phyloP scores from a whole-genome alignment of 1,284 basidiomycete species.

The Apiotrichum domesticum region DNA sequence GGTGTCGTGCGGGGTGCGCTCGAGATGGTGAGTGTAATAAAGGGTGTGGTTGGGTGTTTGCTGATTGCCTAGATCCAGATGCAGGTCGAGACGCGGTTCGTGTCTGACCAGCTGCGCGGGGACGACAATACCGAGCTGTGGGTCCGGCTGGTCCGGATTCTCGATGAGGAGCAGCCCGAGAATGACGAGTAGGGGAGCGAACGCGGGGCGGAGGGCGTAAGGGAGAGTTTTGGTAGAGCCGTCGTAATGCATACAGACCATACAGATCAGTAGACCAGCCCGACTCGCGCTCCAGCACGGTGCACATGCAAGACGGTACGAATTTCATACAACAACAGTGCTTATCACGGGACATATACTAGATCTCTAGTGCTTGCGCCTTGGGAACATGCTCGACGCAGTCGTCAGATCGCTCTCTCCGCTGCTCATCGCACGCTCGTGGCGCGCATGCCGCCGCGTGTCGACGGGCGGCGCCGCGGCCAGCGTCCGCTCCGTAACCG shows the following conservation, averaged over 20 bases:
- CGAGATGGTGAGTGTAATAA: slow-evolving; percentile 73
- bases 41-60: not conserved
- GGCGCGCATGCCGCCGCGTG: slow-evolving; percentile 4
- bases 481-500: slow-evolving; percentile 17
- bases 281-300: too few relatives aligned
- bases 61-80: slow-evolving; percentile 72
- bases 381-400: slow-evolving; percentile 1
- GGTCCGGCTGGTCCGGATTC: slow-evolving; percentile 79
- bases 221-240: not conserved
- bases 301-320: not conserved
- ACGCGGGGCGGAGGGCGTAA: too few relatives aligned
- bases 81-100: slow-evolving; percentile 85
- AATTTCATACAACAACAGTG: slow-evolving; percentile 13
- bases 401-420: slow-evolving; percentile 20
- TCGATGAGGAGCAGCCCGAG: slow-evolving; percentile 76
- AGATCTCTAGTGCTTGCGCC: not conserved
- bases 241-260: not conserved
- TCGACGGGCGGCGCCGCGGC: not conserved
- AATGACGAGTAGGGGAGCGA: slow-evolving; percentile 41
- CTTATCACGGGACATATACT: not conserved
- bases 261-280: too few relatives aligned
- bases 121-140: slow-evolving; percentile 92
- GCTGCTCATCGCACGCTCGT: slow-evolving; percentile 1
- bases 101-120: slow-evolving; percentile 84
- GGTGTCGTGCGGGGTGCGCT: slow-evolving; percentile 88